A percentile compares a stretch with the other conserved stretches of the same genome.
Conservation (phyloP, 306 rosid species). For the Gleditsia sinensis region DNA sequence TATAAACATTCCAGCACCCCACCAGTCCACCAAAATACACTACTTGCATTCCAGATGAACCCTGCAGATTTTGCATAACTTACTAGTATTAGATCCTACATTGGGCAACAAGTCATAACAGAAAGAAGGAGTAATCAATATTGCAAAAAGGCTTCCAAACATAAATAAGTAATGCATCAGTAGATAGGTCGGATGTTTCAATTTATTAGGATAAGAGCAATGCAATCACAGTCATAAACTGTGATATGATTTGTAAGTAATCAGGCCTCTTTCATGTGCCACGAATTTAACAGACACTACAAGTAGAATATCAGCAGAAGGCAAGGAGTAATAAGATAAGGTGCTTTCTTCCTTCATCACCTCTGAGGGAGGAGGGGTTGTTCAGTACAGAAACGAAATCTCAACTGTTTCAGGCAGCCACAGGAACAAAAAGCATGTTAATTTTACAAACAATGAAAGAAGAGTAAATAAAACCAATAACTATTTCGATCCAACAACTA, state of each 20-base stretch:
- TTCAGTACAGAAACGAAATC: neutral
- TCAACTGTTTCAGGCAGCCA: constrained; percentile 10
- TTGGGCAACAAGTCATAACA: neutral
- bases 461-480: no score
- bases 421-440: neutral
- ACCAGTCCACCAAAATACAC: constrained; percentile 19
- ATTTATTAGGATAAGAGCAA: neutral
- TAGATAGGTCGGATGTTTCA: constrained; percentile 10
- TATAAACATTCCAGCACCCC: constrained; percentile 27
- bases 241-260: neutral
- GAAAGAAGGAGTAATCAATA: neutral
- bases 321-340: neutral
- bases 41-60: constrained; percentile 26
- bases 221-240: constrained; percentile 6
- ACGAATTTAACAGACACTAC: constrained; percentile 9
- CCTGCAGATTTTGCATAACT: constrained; percentile 41
- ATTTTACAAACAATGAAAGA: neutral
- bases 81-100: constrained; percentile 30
- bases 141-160: constrained; percentile 22
- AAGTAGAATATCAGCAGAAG: neutral
- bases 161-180: constrained; percentile 8
- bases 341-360: neutral
- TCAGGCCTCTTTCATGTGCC: neutral
- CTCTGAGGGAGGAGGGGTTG: neutral
- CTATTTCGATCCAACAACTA: no score